Percentiles rank a stretch among this genome's conserved stretches.
These are phyloP conservation scores for Penicillium sp. DNA, from an alignment of 2,329 filamentous ascomycete genomes.

Conservation along the genomic window DNA sequence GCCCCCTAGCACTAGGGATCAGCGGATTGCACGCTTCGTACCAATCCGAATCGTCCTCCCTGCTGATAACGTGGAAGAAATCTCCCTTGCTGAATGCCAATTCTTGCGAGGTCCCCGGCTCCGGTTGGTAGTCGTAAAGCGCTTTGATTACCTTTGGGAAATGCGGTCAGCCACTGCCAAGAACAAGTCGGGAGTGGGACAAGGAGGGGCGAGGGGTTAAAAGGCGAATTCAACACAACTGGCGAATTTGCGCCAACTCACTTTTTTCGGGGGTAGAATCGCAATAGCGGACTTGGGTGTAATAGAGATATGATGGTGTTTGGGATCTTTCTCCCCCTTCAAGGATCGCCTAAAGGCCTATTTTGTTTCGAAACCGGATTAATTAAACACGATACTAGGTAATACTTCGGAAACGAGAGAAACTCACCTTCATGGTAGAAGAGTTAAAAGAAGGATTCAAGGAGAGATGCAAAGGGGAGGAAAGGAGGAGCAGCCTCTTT, in stretches of 20 bases:
- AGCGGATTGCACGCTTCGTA: constrained; percentile 97
- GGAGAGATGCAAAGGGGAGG: constrained; percentile 8
- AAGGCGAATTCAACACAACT: not conserved
- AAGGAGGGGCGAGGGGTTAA: constrained; percentile 2
- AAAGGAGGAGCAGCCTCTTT: constrained; percentile 5
- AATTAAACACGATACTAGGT: constrained; percentile 9
- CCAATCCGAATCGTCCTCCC: constrained; percentile 91
- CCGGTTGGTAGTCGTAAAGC: constrained; percentile 81
- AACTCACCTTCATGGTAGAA: constrained; percentile 19
- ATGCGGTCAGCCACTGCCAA: constrained; percentile 14
- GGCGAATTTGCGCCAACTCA: constrained; percentile 32
- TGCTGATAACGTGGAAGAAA: constrained; percentile 94
- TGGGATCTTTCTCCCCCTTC: constrained; percentile 71
- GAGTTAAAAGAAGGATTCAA: not conserved
- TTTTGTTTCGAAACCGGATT: constrained; percentile 27
- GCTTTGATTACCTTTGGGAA: constrained; percentile 77
- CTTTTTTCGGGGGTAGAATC: constrained; percentile 88
- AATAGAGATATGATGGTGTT: constrained; percentile 60
- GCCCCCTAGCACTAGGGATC: constrained; percentile 69
- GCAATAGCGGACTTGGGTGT: constrained; percentile 77
- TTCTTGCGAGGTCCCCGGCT: constrained; percentile 55
- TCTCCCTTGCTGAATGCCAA: constrained; percentile 89
- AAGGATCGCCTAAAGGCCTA: constrained; percentile 73
- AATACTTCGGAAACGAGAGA: constrained; percentile 5
- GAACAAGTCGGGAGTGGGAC: constrained; percentile 18